Conservation (phyloP, 371 early-diverging fungal species). For the Syncephalastrum contaminatum region DNA sequence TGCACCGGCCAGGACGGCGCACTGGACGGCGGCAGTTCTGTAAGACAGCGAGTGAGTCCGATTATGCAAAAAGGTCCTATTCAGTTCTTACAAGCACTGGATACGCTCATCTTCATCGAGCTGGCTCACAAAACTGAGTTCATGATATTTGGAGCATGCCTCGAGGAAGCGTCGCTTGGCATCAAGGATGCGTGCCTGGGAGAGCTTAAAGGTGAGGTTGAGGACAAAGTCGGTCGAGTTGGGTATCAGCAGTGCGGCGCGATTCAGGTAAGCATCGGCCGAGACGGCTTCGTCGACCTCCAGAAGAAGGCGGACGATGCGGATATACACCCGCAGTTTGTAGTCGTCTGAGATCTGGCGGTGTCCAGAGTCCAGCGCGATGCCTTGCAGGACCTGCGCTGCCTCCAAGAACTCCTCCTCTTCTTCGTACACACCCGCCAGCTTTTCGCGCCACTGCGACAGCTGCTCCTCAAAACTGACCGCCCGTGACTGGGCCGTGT, state of each 20-base stretch:
- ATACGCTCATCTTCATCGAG: conserved; percentile 68
- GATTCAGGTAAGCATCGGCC: conserved; percentile 82
- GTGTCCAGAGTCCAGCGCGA: conserved; percentile 86
- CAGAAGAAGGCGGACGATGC: conserved; percentile 78
- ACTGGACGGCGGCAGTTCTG: conserved; percentile 70
- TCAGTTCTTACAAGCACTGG: conserved; percentile 56
- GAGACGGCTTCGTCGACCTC: conserved; percentile 83
- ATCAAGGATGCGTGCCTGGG: conserved; percentile 86
- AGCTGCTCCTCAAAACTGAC: conserved; percentile 92
- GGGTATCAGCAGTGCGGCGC: conserved; percentile 72
- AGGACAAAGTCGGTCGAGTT: conserved; percentile 52
- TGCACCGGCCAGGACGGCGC: conserved; percentile 89
- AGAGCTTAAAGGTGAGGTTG: conserved; percentile 63
- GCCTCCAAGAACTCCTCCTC: conserved; percentile 82
- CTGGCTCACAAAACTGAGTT: conserved; percentile 71
- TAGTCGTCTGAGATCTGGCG: conserved; percentile 79
- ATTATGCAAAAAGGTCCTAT: neutral
- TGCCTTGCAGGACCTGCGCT: conserved; percentile 76
- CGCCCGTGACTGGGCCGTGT: conserved; percentile 61
- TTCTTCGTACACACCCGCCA: conserved; percentile 71
- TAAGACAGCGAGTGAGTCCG: neutral
- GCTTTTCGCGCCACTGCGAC: conserved; percentile 68
- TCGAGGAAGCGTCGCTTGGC: conserved; percentile 85
- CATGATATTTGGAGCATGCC: conserved; percentile 83
- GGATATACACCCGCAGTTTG: conserved; percentile 79